Evolutionary conservation across 768 basidiomycete species (phyloP).

Genomic region (Lactifluus piperatus): DNA sequence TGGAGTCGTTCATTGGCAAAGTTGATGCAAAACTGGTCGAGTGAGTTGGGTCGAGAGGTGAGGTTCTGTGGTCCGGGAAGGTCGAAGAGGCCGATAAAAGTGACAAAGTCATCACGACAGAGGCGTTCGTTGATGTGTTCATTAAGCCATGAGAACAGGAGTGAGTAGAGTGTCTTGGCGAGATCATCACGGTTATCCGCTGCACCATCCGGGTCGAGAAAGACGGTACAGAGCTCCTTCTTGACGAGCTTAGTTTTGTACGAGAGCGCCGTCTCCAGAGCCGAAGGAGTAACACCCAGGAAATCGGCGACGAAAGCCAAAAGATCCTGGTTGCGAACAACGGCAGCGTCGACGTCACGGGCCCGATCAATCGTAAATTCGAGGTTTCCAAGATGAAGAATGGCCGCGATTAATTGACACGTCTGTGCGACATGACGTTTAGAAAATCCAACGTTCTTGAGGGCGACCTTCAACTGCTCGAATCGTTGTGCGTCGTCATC

Average conservation of each 20-base stretch:
- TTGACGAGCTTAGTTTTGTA: conserved; percentile 91
- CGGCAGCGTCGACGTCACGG: conserved; percentile 86
- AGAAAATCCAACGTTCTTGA: conserved; percentile 89
- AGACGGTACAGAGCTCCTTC: conserved; percentile 95
- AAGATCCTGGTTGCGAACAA: conserved; percentile 77
- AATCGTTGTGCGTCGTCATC: conserved; percentile 85
- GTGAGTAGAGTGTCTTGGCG: conserved; percentile 85
- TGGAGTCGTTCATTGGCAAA: conserved; percentile 92
- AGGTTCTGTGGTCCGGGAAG: conserved; percentile 91
- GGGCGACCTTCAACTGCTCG: conserved; percentile 87
- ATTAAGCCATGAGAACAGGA: conserved; percentile 94
- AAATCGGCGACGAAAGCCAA: conserved; percentile 86
- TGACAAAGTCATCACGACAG: conserved; percentile 86
- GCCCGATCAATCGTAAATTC: conserved; percentile 80
- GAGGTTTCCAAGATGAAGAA: conserved; percentile 93
- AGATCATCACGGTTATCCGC: conserved; percentile 91
- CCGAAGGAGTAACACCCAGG: conserved; percentile 66
- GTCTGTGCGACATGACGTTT: conserved; percentile 94
- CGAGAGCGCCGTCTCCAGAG: conserved; percentile 72
- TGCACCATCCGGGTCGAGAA: conserved; percentile 90
- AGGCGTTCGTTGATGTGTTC: conserved; percentile 94
- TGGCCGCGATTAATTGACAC: conserved; percentile 90
- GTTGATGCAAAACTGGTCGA: conserved; percentile 96
- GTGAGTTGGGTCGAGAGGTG: conserved; percentile 78
- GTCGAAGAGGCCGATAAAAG: conserved; percentile 91